A percentile compares a stretch with the other conserved stretches of the same genome.
Conservation (phyloP, 352 stramenopile species). For the Phytophthora pluvialis region DNA sequence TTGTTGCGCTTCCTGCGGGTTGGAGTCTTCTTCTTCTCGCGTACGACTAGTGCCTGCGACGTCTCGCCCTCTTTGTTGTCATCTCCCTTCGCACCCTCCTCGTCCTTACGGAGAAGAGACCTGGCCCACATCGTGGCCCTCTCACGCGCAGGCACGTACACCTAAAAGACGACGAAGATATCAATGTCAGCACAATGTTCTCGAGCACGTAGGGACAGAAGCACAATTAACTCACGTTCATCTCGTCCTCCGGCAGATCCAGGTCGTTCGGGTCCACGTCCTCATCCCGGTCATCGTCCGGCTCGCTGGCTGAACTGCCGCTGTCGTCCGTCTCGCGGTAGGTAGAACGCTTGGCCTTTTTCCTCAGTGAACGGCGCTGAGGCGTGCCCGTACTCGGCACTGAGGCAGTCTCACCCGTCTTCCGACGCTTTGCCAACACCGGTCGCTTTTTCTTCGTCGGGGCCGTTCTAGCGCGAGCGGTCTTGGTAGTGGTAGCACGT, state of each 20-base stretch:
- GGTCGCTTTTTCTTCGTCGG: slow-evolving; percentile 24
- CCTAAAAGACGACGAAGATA: slow-evolving; percentile 23
- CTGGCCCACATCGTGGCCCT: slow-evolving; percentile 78
- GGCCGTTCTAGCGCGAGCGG: slow-evolving; percentile 37
- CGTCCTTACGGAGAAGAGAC: slow-evolving; percentile 57
- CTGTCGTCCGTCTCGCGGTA: slow-evolving; percentile 46
- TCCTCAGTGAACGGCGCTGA: slow-evolving; percentile 39
- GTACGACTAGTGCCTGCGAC: slow-evolving; percentile 35
- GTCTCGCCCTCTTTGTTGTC: slow-evolving; percentile 18
- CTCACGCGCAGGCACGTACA: slow-evolving; percentile 77
- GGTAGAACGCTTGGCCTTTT: slow-evolving; percentile 54
- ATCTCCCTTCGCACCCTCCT: slow-evolving; percentile 42
- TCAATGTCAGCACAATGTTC: neutral
- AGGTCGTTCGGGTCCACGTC: slow-evolving; percentile 51
- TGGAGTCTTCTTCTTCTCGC: slow-evolving; percentile 42
- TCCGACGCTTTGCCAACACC: slow-evolving; percentile 28
- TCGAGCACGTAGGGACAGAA: neutral
- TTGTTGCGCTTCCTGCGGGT: slow-evolving; percentile 63
- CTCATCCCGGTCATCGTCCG: slow-evolving; percentile 46
- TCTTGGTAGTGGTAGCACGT: slow-evolving; percentile 35
- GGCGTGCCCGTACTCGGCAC: slow-evolving; percentile 14
- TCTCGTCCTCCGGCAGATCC: slow-evolving; percentile 51
- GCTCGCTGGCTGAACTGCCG: slow-evolving; percentile 41
- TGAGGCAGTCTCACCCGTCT: slow-evolving; percentile 19
- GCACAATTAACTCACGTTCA: slow-evolving; percentile 32